Conservation (phyloP, 805 yeast species). For the Cyberlindnera suaveolens region DNA sequence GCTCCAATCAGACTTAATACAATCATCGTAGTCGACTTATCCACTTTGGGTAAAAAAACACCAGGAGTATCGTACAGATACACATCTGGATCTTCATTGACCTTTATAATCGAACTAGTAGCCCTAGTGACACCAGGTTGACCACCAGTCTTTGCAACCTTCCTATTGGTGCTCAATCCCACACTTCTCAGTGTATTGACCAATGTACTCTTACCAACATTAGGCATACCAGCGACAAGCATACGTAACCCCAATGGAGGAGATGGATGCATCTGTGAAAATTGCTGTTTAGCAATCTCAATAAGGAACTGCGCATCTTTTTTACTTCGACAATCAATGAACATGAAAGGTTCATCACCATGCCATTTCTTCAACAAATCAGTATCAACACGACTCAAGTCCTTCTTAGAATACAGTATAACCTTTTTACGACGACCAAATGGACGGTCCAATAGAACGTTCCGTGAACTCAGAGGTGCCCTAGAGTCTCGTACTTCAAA, state of each 20-base stretch:
- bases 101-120: constrained; percentile 68
- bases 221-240: constrained; percentile 91
- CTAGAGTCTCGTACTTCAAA: constrained; percentile 84
- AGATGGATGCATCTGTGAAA: constrained; percentile 46
- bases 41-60: constrained; percentile 72
- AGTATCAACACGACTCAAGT: constrained; percentile 43
- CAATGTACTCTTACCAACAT: constrained; percentile 91
- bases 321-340: constrained; percentile 51
- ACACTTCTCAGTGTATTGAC: constrained; percentile 62
- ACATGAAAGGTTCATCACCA: constrained; percentile 38
- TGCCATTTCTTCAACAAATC: constrained; percentile 44
- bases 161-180: constrained; percentile 31
- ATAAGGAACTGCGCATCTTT: constrained; percentile 47
- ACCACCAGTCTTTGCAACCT: constrained; percentile 81
- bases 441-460: constrained; percentile 67
- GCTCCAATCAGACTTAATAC: constrained; percentile 70
- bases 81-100: constrained; percentile 56
- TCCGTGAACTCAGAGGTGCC: constrained; percentile 82
- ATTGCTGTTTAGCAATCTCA: constrained; percentile 39
- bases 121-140: constrained; percentile 86
- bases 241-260: constrained; percentile 81
- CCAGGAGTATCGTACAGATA: constrained; percentile 90
- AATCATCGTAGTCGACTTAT: constrained; percentile 63
- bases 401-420: constrained; percentile 76
- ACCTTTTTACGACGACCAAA: constrained; percentile 47